Evolutionary conservation across 495 filamentous ascomycete species (phyloP), one percentile per base, ranked within the genome.

Genomic region (Podospora anserina): DNA sequence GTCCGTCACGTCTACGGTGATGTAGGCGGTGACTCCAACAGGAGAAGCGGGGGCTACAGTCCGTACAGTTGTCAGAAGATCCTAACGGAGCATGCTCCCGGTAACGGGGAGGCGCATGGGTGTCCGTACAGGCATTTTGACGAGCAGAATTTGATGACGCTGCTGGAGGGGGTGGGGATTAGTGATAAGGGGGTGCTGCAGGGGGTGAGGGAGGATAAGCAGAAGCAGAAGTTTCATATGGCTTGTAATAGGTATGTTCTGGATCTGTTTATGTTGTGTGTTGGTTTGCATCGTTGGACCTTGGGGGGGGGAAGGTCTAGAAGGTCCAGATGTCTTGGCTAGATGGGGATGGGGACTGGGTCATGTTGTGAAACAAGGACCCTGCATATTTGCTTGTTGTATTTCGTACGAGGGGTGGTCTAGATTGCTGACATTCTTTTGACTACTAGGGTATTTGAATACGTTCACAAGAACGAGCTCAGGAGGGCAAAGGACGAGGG

Each of bases 31-130:
- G 95, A 98, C 80, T 85, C 88, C 23, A 96, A 93, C 74, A 85
- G 93, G 28, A 88, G 93, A 30, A 89, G 91, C 44, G 86, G 89
- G 54, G 93, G 95, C 61, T 97, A 97, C 74, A 90, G 89, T 57
- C 93, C 96, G 0, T 92, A 92, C 71, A 92, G 90, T 18, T 99
- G 96, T 78, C 94, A 98, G 73, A 96, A 94, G 80, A 93, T 99
- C 65, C 82, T 98, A 4, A 91, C 87, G 2, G 95, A 98, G 72
- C 88, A 91, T 68, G 87, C 90, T 11, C 93, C 94, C 1, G 90
- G 92, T 1, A 85, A 88, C 18, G 94, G 93, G 11, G 92, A 98
- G 76, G 85, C 87, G 1, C 94, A 99, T 75, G 96, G 96, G 16
- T 99, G 96, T 77, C 96, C 96, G 6, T 99, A 98, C 74, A 86